Base-by-base conservation (phyloP, 441 rosid species). In the Manihot esculenta region DNA sequence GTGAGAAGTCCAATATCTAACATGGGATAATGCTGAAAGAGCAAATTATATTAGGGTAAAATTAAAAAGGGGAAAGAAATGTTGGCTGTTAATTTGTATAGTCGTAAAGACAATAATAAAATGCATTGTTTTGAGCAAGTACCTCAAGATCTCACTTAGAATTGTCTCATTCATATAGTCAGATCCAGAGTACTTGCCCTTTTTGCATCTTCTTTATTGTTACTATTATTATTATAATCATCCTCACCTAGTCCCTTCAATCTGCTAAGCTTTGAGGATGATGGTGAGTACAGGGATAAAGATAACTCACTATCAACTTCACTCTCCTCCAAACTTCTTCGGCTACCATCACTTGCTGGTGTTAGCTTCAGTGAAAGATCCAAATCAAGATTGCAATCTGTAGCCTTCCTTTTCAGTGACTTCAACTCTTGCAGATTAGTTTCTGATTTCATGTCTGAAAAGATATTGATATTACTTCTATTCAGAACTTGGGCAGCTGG, bases 111-210 rank as follows among this genome's bases (percentile, higher is more conserved):
- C 69, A 74, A 41, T 48, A 26, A 48, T 13, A 59, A 58, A 69
- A 33, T 74, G 38, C 76, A 75, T 59, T 66, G 51, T 59, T 74
- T 67, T 23, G 79, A 78, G 76, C 75, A 90, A 90, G 94, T 92
- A 90, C 96, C 84, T 81, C 95, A 86, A 82, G 85, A 90, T 93
- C 98, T 93, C 93, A 93, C 98, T 93, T 84, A 78, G 95, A 90
- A 90, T 82, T 80, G 64, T 74, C 67, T 74, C 54, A 85, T 90
- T 90, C 98, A 90, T 84, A 93, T 81, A 87, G 98, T 93, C 89
- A 90, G 98, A 93, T 87, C 93, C 72, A 89, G 93, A 84, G 96
- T 90, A 87, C 95, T 93, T 74, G 88, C 82, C 86, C 89, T 74
- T 78, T 76, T 79, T 54, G 55, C 79, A 63, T 54, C 30, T 56